Percentiles rank a stretch among this genome's conserved stretches.
phyloP scores from a whole-genome alignment of 2,329 filamentous ascomycete genomes.

The Fusarium sulawesiense region DNA sequence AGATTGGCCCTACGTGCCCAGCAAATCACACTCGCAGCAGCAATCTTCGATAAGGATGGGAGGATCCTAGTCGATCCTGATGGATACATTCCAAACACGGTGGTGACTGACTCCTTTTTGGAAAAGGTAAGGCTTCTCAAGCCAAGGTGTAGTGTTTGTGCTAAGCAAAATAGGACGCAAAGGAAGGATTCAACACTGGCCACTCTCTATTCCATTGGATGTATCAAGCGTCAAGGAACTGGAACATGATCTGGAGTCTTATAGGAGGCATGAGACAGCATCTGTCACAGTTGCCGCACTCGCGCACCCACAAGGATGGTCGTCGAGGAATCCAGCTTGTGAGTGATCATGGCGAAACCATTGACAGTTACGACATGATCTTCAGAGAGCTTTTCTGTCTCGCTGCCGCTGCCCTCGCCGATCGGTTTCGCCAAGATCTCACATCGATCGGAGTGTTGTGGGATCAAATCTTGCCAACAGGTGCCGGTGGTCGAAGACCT shows the following conservation, averaged over 20 bases:
- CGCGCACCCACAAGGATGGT: slow-evolving; percentile 37
- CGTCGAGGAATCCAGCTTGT: slow-evolving; percentile 56
- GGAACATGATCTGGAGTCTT: slow-evolving; percentile 74
- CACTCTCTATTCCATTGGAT: slow-evolving; percentile 91
- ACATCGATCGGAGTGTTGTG: slow-evolving; percentile 76
- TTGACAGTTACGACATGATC: slow-evolving; percentile 77
- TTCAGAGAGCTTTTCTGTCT: slow-evolving; percentile 88
- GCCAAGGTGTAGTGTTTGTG: background rate
- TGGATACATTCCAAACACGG: slow-evolving; percentile 75
- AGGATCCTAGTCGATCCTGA: slow-evolving; percentile 76
- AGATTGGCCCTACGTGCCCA: slow-evolving; percentile 69
- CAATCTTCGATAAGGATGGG: slow-evolving; percentile 74
- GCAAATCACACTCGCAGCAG: slow-evolving; percentile 69
- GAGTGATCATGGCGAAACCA: slow-evolving; percentile 66
- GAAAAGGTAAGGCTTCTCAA: slow-evolving; percentile 63
- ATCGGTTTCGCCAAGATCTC: slow-evolving; percentile 71
- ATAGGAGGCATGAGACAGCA: slow-evolving; percentile 79
- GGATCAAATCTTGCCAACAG: slow-evolving; percentile 80
- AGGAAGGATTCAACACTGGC: slow-evolving; percentile 79
- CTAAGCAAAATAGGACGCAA: slow-evolving; percentile 55
- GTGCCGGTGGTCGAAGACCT: slow-evolving; percentile 49
- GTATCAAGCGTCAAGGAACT: slow-evolving; percentile 82
- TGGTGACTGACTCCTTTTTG: slow-evolving; percentile 82
- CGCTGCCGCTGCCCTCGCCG: slow-evolving; percentile 79
- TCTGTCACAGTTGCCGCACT: slow-evolving; percentile 62